phyloP scores from a whole-genome alignment of 768 basidiomycete genomes.

The Gloeophyllum trabeum region DNA sequence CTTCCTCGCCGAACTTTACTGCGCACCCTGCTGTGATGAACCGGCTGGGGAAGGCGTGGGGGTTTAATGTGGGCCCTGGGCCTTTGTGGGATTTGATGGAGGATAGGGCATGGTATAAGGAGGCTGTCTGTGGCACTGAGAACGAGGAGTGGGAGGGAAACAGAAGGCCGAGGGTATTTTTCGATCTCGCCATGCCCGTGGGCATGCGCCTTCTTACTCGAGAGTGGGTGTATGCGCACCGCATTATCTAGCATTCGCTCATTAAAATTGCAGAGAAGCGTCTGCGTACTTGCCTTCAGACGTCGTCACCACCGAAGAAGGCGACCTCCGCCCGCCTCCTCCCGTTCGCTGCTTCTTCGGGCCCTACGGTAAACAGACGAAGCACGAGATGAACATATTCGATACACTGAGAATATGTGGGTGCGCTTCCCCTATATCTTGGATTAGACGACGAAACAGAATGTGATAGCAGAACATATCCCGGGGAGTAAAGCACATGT shows the following conservation, averaged over 20 bases:
- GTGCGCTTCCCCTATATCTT: slow-evolving; percentile 10
- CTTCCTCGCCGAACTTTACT: slow-evolving; percentile 48
- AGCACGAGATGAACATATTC: slow-evolving; percentile 39
- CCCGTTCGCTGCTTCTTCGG: slow-evolving; percentile 56
- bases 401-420: slow-evolving; percentile 47
- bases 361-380: slow-evolving; percentile 41
- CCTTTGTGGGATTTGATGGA: slow-evolving; percentile 74
- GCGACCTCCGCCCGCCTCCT: slow-evolving; percentile 37
- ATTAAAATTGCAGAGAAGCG: too few relatives aligned
- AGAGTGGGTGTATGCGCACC: too few relatives aligned
- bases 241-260: too few relatives aligned
- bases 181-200: slow-evolving; percentile 26
- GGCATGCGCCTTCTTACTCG: slow-evolving; percentile 35
- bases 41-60: slow-evolving; percentile 61
- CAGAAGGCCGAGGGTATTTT: slow-evolving; percentile 51
- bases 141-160: slow-evolving; percentile 29
- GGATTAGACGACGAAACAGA: neutral
- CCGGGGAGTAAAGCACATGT: slow-evolving; percentile 52
- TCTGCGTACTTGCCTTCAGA: slow-evolving; percentile 49
- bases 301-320: slow-evolving; percentile 35
- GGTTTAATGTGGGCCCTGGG: slow-evolving; percentile 63
- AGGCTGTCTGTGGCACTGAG: slow-evolving; percentile 24
- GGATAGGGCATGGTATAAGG: slow-evolving; percentile 72
- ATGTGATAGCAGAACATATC: slow-evolving; percentile 43
- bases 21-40: slow-evolving; percentile 33